A percentile compares a stretch with the other conserved stretches of the same genome.
Conservation (phyloP, 192 early-diverging fungal genomes). For the Lunasporangiospora selenospora region DNA sequence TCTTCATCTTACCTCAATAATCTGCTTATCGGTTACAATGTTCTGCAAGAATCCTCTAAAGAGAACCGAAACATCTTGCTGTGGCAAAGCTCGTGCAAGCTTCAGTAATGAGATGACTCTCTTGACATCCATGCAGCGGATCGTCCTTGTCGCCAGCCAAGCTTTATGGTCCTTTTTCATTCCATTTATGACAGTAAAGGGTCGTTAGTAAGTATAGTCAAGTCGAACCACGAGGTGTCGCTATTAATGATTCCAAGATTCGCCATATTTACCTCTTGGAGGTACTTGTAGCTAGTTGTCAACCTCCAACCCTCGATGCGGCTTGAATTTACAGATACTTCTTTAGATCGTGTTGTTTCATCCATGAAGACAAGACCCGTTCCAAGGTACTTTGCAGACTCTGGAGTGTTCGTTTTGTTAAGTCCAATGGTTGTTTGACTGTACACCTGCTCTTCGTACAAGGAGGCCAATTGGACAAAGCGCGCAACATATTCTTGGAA, state of each 20-base stretch:
- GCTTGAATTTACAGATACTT: constrained; percentile 74
- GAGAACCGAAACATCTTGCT: constrained; percentile 70
- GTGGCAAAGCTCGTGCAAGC: constrained; percentile 52
- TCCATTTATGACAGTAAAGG: neutral
- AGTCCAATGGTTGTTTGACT: constrained; percentile 68
- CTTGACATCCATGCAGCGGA: constrained; percentile 75
- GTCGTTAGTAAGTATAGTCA: neutral
- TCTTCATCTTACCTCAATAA: constrained; percentile 72
- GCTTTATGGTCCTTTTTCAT: constrained; percentile 64
- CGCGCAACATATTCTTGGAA: constrained; percentile 88
- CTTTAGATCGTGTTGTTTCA: constrained; percentile 66
- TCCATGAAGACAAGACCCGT: constrained; percentile 77
- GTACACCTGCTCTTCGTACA: constrained; percentile 76
- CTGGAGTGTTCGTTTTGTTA: constrained; percentile 50
- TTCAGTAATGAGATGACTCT: constrained; percentile 69
- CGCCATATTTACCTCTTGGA: constrained; percentile 56
- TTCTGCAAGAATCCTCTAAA: constrained; percentile 72
- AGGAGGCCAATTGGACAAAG: constrained; percentile 79
- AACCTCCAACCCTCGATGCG: constrained; percentile 89
- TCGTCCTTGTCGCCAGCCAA: constrained; percentile 59
- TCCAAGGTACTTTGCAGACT: constrained; percentile 61
- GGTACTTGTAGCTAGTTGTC: constrained; percentile 79
- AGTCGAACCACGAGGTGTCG: neutral
- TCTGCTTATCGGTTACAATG: constrained; percentile 75
- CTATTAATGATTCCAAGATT: neutral